phyloP scores from a whole-genome alignment of 2,329 filamentous ascomycete species.

The Exserohilum turcica region DNA sequence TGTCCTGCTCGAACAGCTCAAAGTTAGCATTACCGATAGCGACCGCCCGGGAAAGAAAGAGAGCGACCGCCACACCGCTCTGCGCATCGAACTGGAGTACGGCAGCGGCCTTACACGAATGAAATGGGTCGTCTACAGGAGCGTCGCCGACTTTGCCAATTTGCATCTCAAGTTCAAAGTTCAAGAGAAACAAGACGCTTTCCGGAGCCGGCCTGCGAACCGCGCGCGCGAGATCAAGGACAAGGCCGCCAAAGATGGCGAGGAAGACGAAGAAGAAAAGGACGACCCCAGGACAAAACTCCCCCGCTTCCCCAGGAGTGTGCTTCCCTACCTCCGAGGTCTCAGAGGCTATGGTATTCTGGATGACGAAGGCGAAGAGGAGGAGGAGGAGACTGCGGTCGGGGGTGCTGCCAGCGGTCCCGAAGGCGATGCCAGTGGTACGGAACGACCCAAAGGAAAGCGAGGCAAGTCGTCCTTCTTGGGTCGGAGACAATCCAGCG shows the following conservation, averaged over 20 bases:
- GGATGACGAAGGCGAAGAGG: slow-evolving; percentile 75
- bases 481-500: slow-evolving; percentile 64
- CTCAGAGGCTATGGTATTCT: slow-evolving; percentile 68
- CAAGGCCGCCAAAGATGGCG: slow-evolving; percentile 26
- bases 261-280: slow-evolving; percentile 51
- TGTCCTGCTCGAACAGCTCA: slow-evolving; percentile 91
- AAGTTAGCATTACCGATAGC: slow-evolving; percentile 84
- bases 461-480: slow-evolving; percentile 63
- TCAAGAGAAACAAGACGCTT: slow-evolving; percentile 80
- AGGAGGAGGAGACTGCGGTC: slow-evolving; percentile 64
- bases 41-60: slow-evolving; percentile 49
- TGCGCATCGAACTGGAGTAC: slow-evolving; percentile 93
- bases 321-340: slow-evolving; percentile 86
- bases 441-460: slow-evolving; percentile 63
- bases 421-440: slow-evolving; percentile 72
- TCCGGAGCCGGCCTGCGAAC: slow-evolving; percentile 63
- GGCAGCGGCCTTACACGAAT: slow-evolving; percentile 93
- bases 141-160: slow-evolving; percentile 87
- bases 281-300: slow-evolving; percentile 74
- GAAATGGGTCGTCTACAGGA: slow-evolving; percentile 92
- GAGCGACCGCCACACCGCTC: slow-evolving; percentile 74
- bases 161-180: slow-evolving; percentile 93
- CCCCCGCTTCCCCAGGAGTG: slow-evolving; percentile 85
- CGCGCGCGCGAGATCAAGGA: slow-evolving; percentile 22
- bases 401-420: slow-evolving; percentile 59